phyloP scores from a whole-genome alignment of 768 basidiomycete genomes.

The Serendipita indica region DNA sequence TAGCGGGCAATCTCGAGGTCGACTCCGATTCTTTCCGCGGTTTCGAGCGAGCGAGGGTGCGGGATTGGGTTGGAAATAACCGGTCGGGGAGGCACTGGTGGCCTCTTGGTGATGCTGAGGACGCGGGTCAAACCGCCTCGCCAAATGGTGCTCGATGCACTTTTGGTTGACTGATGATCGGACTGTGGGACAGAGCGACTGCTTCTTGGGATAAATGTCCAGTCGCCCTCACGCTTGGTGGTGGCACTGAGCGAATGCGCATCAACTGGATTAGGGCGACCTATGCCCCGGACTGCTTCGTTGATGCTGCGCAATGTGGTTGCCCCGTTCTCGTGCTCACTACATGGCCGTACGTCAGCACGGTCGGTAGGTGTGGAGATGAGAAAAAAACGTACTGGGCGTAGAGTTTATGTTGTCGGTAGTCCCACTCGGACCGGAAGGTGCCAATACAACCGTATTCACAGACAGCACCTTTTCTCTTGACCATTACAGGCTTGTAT shows the following conservation, averaged over 20 bases:
- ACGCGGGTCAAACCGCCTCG: not conserved
- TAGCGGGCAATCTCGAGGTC: not conserved
- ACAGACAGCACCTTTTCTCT: not conserved
- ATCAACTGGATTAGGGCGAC: not conserved
- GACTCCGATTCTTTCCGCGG: not conserved
- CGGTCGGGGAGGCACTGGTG: not conserved
- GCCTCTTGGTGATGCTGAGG: not conserved
- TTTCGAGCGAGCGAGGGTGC: not conserved
- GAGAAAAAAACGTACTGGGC: slow-evolving; percentile 1
- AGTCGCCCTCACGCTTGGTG: not conserved
- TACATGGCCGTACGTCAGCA: not conserved
- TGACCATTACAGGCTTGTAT: slow-evolving; percentile 1
- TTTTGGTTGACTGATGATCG: not conserved
- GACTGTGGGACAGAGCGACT: not conserved
- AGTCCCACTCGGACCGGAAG: not conserved
- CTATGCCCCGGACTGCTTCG: slow-evolving; percentile 2
- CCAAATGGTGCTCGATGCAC: not conserved
- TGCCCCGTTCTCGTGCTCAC: slow-evolving; percentile 1
- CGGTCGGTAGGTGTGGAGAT: not conserved
- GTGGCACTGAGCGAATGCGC: not conserved
- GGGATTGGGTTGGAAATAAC: slow-evolving; percentile 2
- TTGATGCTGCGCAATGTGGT: slow-evolving; percentile 2
- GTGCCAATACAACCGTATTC: not conserved
- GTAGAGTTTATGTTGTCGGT: not conserved
- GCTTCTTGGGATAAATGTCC: not conserved